phyloP scores from a whole-genome alignment of 805 yeast species.

The Pichia rugopelliculosa region DNA sequence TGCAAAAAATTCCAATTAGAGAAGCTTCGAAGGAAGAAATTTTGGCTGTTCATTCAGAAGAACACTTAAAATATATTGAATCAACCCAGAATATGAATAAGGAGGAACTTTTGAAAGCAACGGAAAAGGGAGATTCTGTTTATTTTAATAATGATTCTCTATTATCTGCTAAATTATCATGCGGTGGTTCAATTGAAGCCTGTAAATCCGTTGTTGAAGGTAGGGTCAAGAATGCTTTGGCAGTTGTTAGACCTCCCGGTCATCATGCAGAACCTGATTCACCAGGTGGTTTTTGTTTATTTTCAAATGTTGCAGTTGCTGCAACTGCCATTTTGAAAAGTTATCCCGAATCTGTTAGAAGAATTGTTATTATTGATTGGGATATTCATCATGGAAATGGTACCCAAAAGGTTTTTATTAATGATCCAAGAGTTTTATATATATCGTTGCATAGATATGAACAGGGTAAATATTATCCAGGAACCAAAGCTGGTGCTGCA shows the following conservation, averaged over 20 bases:
- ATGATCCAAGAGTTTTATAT: slow-evolving; percentile 86
- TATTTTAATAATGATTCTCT: slow-evolving; percentile 89
- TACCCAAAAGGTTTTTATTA: slow-evolving; percentile 84
- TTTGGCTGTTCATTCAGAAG: slow-evolving; percentile 73
- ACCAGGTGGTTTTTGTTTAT: slow-evolving; percentile 95
- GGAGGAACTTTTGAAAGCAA: slow-evolving; percentile 68
- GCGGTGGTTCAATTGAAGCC: slow-evolving; percentile 97
- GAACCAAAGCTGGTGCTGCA: slow-evolving; percentile 77
- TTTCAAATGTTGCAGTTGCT: slow-evolving; percentile 95
- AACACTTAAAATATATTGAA: slow-evolving; percentile 68
- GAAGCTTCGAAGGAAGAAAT: slow-evolving; percentile 87
- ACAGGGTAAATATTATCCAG: slow-evolving; percentile 88
- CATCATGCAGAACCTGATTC: slow-evolving; percentile 98
- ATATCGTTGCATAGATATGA: slow-evolving; percentile 91
- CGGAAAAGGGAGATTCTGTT: slow-evolving; percentile 90
- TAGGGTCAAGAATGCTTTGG: slow-evolving; percentile 81
- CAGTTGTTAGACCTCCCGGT: slow-evolving; percentile 97
- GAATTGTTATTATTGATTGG: slow-evolving; percentile 88
- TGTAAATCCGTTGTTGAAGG: slow-evolving; percentile 94
- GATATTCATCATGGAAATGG: slow-evolving; percentile 99
- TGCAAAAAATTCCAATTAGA: slow-evolving; percentile 85
- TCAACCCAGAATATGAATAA: slow-evolving; percentile 72
- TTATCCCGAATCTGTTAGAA: slow-evolving; percentile 84
- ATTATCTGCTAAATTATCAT: slow-evolving; percentile 80
- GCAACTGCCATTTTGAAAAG: slow-evolving; percentile 74